Conservation (phyloP, 495 filamentous ascomycete genomes). For the Aspergillus olivimuriae region DNA sequence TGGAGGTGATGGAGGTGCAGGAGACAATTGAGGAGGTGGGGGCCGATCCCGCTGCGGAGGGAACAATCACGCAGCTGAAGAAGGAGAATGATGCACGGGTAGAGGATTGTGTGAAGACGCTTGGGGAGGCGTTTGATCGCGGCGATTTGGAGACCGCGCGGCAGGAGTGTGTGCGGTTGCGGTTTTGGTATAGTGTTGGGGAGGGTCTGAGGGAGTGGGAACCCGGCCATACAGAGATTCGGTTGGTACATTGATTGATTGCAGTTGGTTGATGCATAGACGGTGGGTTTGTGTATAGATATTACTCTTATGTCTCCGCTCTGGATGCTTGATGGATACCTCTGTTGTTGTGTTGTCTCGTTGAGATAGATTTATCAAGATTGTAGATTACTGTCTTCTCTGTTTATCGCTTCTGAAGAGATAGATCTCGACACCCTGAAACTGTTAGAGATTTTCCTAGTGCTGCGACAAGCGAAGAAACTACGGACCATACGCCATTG, state of each 20-base stretch:
- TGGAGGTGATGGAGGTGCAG: conserved; percentile 81
- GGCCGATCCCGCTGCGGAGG: conserved; percentile 49
- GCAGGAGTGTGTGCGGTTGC: conserved; percentile 65
- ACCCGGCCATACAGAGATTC: conserved; percentile 58
- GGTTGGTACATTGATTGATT: conserved; percentile 53
- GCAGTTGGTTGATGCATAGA: not conserved
- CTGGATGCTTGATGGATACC: too few species aligned
- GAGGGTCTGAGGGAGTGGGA: conserved; percentile 81
- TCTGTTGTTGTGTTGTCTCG: too few species aligned
- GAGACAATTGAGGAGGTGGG: conserved; percentile 71
- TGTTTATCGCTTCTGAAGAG: too few species aligned
- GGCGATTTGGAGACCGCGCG: conserved; percentile 63
- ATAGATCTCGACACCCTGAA: too few species aligned
- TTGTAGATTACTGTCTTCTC: too few species aligned
- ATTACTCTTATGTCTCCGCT: too few species aligned
- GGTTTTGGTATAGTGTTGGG: conserved; percentile 88
- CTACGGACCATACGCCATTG: too few species aligned
- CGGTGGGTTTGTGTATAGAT: not conserved
- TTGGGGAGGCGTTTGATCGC: conserved; percentile 57
- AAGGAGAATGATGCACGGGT: conserved; percentile 64
- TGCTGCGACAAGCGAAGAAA: too few species aligned
- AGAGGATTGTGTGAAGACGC: conserved; percentile 42
- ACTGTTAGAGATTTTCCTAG: too few species aligned
- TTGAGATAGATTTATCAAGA: too few species aligned
- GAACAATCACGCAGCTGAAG: conserved; percentile 54